Conservation (phyloP, 805 yeast genomes). For the Myxozyma monticola region DNA sequence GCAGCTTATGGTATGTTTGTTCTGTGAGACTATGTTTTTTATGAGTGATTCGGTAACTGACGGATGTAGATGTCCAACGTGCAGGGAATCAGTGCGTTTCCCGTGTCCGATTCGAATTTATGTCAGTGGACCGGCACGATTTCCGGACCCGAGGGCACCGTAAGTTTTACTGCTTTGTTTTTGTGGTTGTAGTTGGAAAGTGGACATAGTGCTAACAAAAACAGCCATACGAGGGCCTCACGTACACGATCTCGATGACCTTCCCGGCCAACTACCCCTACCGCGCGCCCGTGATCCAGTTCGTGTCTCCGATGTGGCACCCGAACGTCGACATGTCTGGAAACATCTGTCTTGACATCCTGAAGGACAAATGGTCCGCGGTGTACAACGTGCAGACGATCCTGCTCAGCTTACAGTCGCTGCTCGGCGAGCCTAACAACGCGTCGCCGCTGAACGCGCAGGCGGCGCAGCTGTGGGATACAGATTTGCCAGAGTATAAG, state of each 20-base stretch:
- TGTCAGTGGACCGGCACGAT: conserved; percentile 59
- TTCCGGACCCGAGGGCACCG: conserved; percentile 57
- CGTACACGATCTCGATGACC: conserved; percentile 50
- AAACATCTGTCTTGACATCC: conserved; percentile 62
- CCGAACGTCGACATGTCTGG: conserved; percentile 67
- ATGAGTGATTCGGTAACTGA: not conserved
- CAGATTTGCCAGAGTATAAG: conserved; percentile 46
- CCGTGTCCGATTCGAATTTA: conserved; percentile 53
- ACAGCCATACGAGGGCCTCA: conserved; percentile 52
- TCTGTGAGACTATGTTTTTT: not conserved
- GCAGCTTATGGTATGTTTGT: conserved; percentile 46
- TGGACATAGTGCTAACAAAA: not conserved
- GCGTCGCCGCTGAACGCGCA: conserved; percentile 55
- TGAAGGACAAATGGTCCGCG: conserved; percentile 67
- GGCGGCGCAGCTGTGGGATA: conserved; percentile 58
- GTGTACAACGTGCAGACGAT: conserved; percentile 62
- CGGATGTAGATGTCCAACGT: conserved; percentile 44
- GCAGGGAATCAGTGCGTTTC: conserved; percentile 57
- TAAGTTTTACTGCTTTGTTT: conserved; percentile 8
- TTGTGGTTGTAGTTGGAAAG: not conserved
- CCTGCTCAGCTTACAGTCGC: conserved; percentile 56
- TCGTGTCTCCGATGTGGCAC: conserved; percentile 63
- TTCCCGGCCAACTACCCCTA: conserved; percentile 61
- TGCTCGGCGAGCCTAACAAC: conserved; percentile 65
- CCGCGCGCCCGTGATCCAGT: conserved; percentile 56